Evolutionary conservation across 2,329 filamentous ascomycete genomes (phyloP).

Genomic region (Raffaelea albimanens): DNA sequence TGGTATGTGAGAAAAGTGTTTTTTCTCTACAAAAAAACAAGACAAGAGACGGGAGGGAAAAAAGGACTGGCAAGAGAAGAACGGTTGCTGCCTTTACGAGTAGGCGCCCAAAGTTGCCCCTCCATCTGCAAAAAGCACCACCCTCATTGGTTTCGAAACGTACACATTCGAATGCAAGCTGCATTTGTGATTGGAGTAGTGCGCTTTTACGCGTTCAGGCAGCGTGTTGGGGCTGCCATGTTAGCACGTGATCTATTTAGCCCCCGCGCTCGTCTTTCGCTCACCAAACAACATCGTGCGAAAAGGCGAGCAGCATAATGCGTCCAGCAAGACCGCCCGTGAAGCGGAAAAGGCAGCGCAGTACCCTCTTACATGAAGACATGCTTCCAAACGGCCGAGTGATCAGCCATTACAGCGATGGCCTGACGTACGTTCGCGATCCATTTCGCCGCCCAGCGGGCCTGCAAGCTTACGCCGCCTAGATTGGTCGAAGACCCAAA

Average conservation of each 20-base stretch:
- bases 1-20: background rate
- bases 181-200: no score
- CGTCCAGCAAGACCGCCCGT: background rate
- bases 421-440: background rate
- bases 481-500: background rate
- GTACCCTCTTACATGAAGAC: background rate
- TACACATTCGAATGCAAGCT: no score
- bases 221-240: no score
- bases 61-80: no score
- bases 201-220: no score
- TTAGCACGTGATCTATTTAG: background rate
- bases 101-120: no score
- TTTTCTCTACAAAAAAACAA: background rate
- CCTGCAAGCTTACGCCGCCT: background rate
- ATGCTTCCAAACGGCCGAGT: background rate
- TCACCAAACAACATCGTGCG: background rate
- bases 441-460: background rate
- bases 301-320: background rate
- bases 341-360: background rate
- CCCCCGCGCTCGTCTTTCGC: background rate
- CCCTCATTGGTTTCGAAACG: no score
- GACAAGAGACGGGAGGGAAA: no score
- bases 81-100: no score
- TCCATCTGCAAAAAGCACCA: no score
- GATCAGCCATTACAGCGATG: background rate